phyloP scores from a whole-genome alignment of 805 yeast genomes.

The Lipomyces anomalus region DNA sequence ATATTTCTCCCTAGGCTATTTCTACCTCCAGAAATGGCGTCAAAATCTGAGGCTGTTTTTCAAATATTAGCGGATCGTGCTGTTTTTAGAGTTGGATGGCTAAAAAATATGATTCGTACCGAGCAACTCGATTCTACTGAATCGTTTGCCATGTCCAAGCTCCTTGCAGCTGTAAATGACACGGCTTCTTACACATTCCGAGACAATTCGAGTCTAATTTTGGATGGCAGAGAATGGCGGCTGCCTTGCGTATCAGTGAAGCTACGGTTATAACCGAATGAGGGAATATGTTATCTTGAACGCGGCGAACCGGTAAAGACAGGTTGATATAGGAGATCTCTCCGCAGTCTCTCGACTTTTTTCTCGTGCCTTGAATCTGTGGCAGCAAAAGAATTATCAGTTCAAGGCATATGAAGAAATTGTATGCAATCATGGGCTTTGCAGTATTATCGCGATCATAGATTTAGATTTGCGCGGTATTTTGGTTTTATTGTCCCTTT shows the following conservation, averaged over 20 bases:
- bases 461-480: too few species aligned
- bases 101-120: not conserved
- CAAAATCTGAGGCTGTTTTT: constrained; percentile 13
- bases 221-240: constrained; percentile 9
- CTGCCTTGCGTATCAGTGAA: constrained; percentile 17
- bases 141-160: not conserved
- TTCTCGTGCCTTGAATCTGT: too few species aligned
- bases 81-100: constrained; percentile 3
- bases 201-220: not conserved
- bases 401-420: too few species aligned
- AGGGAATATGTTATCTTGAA: too few species aligned
- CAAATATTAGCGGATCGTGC: constrained; percentile 17
- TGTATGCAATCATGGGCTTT: too few species aligned
- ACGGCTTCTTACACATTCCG: not conserved
- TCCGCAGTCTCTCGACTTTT: too few species aligned
- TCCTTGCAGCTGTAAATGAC: too few species aligned
- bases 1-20: constrained; percentile 19
- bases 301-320: too few species aligned
- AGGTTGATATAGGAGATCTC: too few species aligned
- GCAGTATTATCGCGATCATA: too few species aligned
- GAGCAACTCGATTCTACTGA: not conserved
- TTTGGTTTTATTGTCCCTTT: too few species aligned
- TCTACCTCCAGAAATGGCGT: constrained; percentile 16
- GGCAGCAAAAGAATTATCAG: too few species aligned
- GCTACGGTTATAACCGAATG: constrained; percentile 13